Percentiles rank a stretch among this genome's conserved stretches.
Evolutionary conservation across 306 rosid genomes (phyloP).

Genomic region (Vigna radiata): DNA sequence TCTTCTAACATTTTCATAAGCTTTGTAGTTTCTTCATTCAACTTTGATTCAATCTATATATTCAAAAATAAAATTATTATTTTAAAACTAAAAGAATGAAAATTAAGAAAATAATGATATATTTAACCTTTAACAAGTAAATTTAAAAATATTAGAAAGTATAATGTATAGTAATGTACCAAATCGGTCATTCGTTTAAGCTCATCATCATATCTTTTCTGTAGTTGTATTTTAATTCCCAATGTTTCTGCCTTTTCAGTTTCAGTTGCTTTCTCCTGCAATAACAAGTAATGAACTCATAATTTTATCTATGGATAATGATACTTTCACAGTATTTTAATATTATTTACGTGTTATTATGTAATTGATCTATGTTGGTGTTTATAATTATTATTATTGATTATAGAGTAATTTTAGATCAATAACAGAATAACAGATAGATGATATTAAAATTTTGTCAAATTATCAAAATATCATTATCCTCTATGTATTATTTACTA

Average conservation of each 20-base stretch:
- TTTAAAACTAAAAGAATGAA: background rate
- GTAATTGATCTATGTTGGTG: too few relatives aligned
- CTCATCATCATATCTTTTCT: background rate
- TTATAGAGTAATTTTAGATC: too few relatives aligned
- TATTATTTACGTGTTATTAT: too few relatives aligned
- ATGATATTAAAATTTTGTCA: too few relatives aligned
- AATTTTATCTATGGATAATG: background rate
- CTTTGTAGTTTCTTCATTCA: background rate
- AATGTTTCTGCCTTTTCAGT: background rate
- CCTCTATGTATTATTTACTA: background rate
- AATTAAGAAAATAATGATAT: background rate
- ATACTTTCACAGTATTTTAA: too few relatives aligned
- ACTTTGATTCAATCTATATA: conserved; percentile 6
- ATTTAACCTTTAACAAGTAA: background rate
- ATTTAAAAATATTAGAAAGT: background rate
- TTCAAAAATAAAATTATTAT: background rate
- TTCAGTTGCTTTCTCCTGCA: background rate
- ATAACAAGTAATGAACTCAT: background rate
- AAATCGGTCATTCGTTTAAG: background rate
- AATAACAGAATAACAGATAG: too few relatives aligned
- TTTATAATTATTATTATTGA: too few relatives aligned
- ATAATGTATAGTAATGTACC: background rate
- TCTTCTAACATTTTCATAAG: background rate
- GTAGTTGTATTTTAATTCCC: background rate
- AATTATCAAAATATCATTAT: too few relatives aligned